Evolutionary conservation across 257 asterid species (phyloP).

Genomic region (Henckelia pumila): DNA sequence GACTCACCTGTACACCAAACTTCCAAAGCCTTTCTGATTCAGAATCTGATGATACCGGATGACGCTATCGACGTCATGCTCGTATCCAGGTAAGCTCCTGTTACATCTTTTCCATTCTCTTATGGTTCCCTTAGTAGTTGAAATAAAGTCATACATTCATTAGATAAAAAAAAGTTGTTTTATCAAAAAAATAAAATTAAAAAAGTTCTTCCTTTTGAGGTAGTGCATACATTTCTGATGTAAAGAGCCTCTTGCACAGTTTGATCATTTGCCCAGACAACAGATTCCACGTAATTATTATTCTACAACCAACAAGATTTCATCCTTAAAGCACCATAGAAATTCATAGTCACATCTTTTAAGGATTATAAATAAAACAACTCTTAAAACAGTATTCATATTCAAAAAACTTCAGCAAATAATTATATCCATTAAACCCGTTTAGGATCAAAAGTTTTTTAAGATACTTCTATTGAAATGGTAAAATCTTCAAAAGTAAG

Average conservation of each 20-base stretch:
- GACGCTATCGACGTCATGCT: neutral
- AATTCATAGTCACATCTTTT: neutral
- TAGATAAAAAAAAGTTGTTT: neutral
- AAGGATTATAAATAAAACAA: neutral
- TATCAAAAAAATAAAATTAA: neutral
- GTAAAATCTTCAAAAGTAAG: too few species aligned
- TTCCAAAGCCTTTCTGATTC: neutral
- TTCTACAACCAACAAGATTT: conserved; percentile 14
- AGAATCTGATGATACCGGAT: conserved; percentile 18
- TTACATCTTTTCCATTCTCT: conserved; percentile 20
- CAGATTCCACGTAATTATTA: neutral
- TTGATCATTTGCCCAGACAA: conserved; percentile 31
- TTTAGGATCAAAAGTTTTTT: too few species aligned
- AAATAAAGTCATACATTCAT: neutral
- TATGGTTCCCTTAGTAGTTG: conserved; percentile 13
- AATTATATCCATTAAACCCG: neutral
- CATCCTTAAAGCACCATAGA: neutral
- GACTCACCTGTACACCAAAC: conserved; percentile 12
- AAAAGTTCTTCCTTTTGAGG: neutral
- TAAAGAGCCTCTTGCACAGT: conserved; percentile 32
- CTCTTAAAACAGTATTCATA: neutral
- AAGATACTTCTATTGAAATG: too few species aligned
- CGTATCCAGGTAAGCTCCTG: neutral
- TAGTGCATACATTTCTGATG: conserved; percentile 26
- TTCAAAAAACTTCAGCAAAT: neutral